Conservation (phyloP, 768 basidiomycete genomes). For the Podaxis sp. region DNA sequence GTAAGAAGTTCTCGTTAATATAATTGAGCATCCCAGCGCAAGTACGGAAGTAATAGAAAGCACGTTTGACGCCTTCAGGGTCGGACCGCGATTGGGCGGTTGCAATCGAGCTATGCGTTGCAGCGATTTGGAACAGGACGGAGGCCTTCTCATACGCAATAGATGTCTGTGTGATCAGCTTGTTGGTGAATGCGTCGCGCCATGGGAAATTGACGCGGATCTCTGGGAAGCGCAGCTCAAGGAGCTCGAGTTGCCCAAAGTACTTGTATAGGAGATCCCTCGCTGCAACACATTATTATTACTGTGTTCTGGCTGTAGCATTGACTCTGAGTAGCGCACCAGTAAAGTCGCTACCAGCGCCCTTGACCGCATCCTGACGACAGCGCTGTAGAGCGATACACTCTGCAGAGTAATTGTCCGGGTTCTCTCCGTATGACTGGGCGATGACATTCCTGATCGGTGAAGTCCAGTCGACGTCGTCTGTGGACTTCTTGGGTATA, state of each 20-base stretch:
- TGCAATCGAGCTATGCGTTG: conserved; percentile 91
- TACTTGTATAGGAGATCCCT: conserved; percentile 98
- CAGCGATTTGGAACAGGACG: conserved; percentile 93
- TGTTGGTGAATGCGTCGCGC: conserved; percentile 95
- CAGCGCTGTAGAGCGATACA: conserved; percentile 84
- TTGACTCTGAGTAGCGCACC: conserved; percentile 43
- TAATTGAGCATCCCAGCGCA: conserved; percentile 97
- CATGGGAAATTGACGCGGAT: conserved; percentile 95
- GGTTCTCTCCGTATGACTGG: conserved; percentile 90
- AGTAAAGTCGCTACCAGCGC: conserved; percentile 95
- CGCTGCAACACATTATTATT: conserved; percentile 36
- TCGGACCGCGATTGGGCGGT: conserved; percentile 81
- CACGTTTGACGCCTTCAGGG: conserved; percentile 88
- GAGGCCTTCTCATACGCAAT: conserved; percentile 99
- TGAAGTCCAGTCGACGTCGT: conserved; percentile 94
- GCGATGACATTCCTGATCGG: conserved; percentile 85
- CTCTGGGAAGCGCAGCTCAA: conserved; percentile 95
- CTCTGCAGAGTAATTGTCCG: conserved; percentile 85
- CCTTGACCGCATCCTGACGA: conserved; percentile 93
- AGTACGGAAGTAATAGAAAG: conserved; percentile 88
- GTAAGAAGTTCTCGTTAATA: conserved; percentile 99
- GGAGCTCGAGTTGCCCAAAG: conserved; percentile 96
- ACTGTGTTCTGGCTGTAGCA: not conserved
- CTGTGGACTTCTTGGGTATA: conserved; percentile 92
- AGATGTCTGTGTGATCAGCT: conserved; percentile 91